phyloP scores from a whole-genome alignment of 176 grass and related monocot genomes.

The Oryza brachyantha region DNA sequence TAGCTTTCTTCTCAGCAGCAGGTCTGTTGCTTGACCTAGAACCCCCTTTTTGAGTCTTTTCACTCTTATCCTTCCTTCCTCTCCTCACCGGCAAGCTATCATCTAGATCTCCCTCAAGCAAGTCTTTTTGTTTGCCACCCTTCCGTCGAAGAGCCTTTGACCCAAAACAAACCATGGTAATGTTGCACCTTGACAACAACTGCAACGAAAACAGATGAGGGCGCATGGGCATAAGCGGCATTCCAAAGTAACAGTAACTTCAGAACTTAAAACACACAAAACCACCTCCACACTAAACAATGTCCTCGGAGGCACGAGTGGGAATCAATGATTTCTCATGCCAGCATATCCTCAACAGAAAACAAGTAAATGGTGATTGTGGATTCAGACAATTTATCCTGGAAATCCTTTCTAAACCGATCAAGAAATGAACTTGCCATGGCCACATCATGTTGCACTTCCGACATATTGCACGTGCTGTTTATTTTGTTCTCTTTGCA shows the following conservation, averaged over 20 bases:
- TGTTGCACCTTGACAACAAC: background rate
- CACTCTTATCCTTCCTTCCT: conserved; percentile 36
- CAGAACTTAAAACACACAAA: background rate
- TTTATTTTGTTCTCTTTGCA: background rate
- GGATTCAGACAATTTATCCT: too few relatives aligned
- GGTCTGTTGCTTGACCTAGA: background rate
- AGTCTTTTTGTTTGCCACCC: background rate
- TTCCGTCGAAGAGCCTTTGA: conserved; percentile 19
- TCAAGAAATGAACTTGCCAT: too few relatives aligned
- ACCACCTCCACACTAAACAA: background rate
- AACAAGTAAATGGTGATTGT: too few relatives aligned
- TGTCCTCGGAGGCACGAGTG: background rate
- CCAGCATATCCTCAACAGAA: too few relatives aligned
- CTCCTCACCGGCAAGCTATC: conserved; percentile 20
- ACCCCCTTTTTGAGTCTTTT: conserved; percentile 33
- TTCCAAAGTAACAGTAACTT: background rate
- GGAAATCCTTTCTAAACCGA: too few relatives aligned
- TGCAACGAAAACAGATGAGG: background rate
- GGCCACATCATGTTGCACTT: too few relatives aligned
- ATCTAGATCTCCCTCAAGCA: conserved; percentile 15
- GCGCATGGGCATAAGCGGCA: background rate
- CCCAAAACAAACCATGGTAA: conserved; percentile 43
- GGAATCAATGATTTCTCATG: too few relatives aligned
- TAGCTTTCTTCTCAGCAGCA: conserved; percentile 18
- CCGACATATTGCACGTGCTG: too few relatives aligned